These are phyloP conservation scores for Sophora flavescens DNA, from an alignment of 306 rosid species.

Conservation along the genomic window DNA sequence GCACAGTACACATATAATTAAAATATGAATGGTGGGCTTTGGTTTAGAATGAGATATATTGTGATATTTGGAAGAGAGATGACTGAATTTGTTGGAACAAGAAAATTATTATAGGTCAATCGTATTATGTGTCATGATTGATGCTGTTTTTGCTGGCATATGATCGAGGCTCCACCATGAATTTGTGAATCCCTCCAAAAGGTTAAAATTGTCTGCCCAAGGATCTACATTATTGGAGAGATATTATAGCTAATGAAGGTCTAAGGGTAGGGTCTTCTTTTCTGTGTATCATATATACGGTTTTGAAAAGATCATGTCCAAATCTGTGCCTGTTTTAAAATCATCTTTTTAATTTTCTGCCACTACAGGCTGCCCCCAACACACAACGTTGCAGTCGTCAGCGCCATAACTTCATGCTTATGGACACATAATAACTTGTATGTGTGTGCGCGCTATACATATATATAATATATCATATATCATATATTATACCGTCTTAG, in stretches of 20 bases:
- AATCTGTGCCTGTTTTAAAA: slow-evolving; percentile 33
- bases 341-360: slow-evolving; percentile 35
- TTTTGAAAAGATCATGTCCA: slow-evolving; percentile 31
- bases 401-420: slow-evolving; percentile 24
- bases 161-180: slow-evolving; percentile 44
- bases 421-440: neutral
- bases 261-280: slow-evolving; percentile 42
- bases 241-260: neutral
- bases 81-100: slow-evolving; percentile 49
- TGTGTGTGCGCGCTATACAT: neutral
- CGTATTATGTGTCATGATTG: slow-evolving; percentile 6
- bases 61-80: slow-evolving; percentile 46
- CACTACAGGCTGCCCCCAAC: neutral
- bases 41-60: slow-evolving; percentile 33
- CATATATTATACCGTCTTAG: no score
- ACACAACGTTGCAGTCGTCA: neutral
- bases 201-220: slow-evolving; percentile 55
- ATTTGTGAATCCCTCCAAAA: slow-evolving; percentile 62
- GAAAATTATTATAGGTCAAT: slow-evolving; percentile 44
- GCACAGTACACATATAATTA: neutral
- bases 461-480: no score
- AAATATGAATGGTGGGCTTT: slow-evolving; percentile 37
- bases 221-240: slow-evolving; percentile 58
- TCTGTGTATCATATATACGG: slow-evolving; percentile 8
- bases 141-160: slow-evolving; percentile 53